phyloP scores from a whole-genome alignment of 2,329 filamentous ascomycete species.

The Emergomyces pasteurianus region DNA sequence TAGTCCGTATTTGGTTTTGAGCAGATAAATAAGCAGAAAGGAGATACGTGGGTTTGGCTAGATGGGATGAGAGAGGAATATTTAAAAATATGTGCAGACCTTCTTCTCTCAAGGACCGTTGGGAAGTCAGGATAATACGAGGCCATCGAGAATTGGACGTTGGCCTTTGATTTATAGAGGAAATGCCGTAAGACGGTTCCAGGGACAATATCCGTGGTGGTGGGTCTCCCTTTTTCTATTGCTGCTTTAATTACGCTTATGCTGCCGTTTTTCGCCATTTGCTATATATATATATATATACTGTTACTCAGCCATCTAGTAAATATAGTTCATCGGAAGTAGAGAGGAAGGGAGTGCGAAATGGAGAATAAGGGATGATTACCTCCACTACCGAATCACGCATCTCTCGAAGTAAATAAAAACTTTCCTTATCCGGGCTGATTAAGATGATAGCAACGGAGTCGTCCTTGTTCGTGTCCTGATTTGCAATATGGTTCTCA shows the following conservation, averaged over 20 bases:
- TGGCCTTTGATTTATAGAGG: conserved; percentile 84
- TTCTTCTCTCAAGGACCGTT: conserved; percentile 48
- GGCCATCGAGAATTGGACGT: conserved; percentile 94
- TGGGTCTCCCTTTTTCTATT: conserved; percentile 57
- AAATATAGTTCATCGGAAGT: background rate
- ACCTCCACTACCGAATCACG: conserved; percentile 48
- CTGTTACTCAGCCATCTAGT: conserved; percentile 12
- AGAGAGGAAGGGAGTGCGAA: background rate
- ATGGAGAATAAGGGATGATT: conserved; percentile 12
- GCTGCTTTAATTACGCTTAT: conserved; percentile 64
- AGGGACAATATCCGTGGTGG: conserved; percentile 62
- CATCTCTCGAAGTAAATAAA: conserved; percentile 74
- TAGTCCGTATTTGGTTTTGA: conserved; percentile 2
- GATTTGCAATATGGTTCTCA: conserved; percentile 31
- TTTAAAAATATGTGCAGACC: conserved; percentile 28
- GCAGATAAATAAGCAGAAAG: conserved; percentile 3
- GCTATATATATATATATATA: conserved; percentile 37
- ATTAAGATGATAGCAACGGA: conserved; percentile 84
- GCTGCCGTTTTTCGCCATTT: conserved; percentile 64
- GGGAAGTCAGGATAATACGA: conserved; percentile 60
- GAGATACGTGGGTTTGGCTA: background rate
- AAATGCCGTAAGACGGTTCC: conserved; percentile 79
- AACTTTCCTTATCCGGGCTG: conserved; percentile 83
- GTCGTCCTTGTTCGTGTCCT: conserved; percentile 45
- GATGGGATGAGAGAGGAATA: background rate